Evolutionary conservation across 257 asterid genomes (phyloP), one percentile per base, ranked within the genome.

Genomic region (Scutellaria barbata): DNA sequence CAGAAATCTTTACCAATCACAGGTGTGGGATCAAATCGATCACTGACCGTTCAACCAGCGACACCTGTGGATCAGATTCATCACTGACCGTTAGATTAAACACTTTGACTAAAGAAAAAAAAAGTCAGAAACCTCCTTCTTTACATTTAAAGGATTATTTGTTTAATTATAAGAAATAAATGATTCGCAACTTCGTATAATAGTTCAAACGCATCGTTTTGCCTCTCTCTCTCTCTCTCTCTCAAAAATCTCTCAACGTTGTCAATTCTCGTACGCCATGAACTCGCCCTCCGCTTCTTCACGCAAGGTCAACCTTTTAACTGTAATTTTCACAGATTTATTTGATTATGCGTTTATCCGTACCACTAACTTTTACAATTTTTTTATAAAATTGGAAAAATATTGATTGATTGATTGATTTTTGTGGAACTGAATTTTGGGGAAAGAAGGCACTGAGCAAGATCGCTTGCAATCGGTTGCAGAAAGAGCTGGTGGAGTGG

Each of bases 401-500:
- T 30, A 30, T 30, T 18, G 2, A 35, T 42, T 60, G 64, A 59
- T 61, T 55, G 75, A 40, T 78, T 72, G 17, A 3, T 69, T 47
- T 70, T 70, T 71, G 51, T 67, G 74, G 63, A 60, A 56, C 62
- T 65, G 57, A 20, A 67, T 40, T 71, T 72, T 25, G 72, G 70
- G 72, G 66, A 30, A 57, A 61, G 69, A 56, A 94, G 98, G 87
- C 89, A 37, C 77, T 94, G 81, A 94, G 99, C 95, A 94, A 94
- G 89, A 91, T 91, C 85, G 99, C 99, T 3, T 76, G 92, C 85
- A 94, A 94, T 80, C 96, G 99, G 71, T 79, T 94, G 65, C 99
- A 94, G 90, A 94, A 94, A 63, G 99, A 94, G 83, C 86, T 94
- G 81, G 82, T 80, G 80, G 99, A 91, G 86, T 94, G 99, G 99